Evolutionary conservation across 108 stramenopile genomes (phyloP), one percentile per base, ranked within the genome.

Genomic region (Fragilaria radians): DNA sequence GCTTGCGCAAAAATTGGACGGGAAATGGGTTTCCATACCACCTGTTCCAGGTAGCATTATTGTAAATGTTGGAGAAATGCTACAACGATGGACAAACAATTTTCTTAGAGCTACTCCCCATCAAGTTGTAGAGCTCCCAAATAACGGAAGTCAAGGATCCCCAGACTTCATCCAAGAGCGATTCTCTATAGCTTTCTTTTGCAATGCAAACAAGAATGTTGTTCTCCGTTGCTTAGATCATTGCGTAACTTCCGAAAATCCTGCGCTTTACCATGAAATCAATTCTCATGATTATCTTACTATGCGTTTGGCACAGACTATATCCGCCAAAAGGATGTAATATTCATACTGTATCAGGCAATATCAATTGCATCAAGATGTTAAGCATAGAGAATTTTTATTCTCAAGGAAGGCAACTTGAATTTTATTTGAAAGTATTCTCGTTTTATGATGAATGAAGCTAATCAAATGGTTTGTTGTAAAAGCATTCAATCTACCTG

Each of bases 1-100:
- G 14, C 76, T 69, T 62, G 85, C 77, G 2, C 71, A 79, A 54
- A 21, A 31, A 0, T 23, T 30, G 19, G 65, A 66, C 28, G 85
- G 80, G 4, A 53, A 30, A 18, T 88, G 82, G 86, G 70, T 79
- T 5, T 50, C 68, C 32, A 80, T 83, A 1, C 72, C 71, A 19
- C 79, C 82, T 0, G 48, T 68, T 26, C 46, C 61, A 28, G 52
- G 63, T 42, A 48, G 65, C 18, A 65, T 76, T 54, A 53, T 76
- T 45, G 64, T 76, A 36, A 70, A 70, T 52, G 64, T 76, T 28
- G 57, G 57, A 22, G 42, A 46, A 7, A 75, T 75, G 74, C 32
- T 75, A 19, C 67, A 66, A 57, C 51, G 67, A 46, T 75, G 74
- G 74, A 60, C 52, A 17, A 69, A 69, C 30, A 64, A 62, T 32